Conservation (phyloP, 331 rosid species). For the Acacia pycnantha region DNA sequence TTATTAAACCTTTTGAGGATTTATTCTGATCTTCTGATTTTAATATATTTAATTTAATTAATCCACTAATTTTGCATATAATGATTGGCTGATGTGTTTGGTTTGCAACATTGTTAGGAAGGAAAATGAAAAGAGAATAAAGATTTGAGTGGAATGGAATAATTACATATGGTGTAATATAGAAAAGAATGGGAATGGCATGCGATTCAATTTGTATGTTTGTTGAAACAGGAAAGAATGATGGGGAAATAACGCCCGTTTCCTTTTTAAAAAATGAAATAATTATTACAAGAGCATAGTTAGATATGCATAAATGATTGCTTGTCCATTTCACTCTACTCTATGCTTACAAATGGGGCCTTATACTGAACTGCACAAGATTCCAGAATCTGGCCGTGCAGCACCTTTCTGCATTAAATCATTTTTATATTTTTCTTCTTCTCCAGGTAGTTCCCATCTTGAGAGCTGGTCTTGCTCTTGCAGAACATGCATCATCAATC, state of each 20-base stretch:
- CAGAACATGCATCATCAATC: constrained; percentile 73
- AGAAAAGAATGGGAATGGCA: not conserved
- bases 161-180: not conserved
- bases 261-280: not conserved
- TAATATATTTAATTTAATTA: not conserved
- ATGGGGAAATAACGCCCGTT: not conserved
- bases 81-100: not conserved
- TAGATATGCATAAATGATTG: not conserved
- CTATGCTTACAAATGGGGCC: not conserved
- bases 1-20: not conserved
- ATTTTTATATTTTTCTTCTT: constrained; percentile 33
- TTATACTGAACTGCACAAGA: not conserved
- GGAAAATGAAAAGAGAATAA: not conserved
- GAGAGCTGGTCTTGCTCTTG: constrained; percentile 93
- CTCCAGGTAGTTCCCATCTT: constrained; percentile 85
- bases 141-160: not conserved
- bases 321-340: not conserved
- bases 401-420: constrained; percentile 27
- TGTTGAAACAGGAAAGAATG: not conserved
- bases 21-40: constrained; percentile 1
- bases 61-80: not conserved
- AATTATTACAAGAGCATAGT: not conserved
- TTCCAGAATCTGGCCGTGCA: constrained; percentile 12
- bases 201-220: not conserved
- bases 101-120: not conserved